Evolutionary conservation across 2,329 filamentous ascomycete genomes (phyloP), one percentile per base, ranked within the genome.

Genomic region (Colletotrichum shisoi): DNA sequence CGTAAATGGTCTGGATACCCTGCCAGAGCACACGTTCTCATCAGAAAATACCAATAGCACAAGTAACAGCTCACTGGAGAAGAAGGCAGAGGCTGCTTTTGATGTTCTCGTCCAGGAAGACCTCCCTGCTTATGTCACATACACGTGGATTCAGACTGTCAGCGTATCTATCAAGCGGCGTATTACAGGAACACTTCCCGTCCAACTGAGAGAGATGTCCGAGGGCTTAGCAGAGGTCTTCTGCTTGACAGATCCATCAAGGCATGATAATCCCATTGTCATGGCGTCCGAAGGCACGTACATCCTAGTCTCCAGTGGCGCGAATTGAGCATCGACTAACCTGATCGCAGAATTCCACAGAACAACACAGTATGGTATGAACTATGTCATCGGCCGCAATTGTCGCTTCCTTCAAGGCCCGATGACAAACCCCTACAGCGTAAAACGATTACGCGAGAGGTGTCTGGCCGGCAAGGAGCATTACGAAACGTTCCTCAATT

Each of bases 321-420:
- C 0, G 5, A n/a, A 8, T 12, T 19, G 15, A 52, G 3, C 0
- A 34, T 31, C 19, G 21, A 31, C 46, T 64, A 8, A 66, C 6
- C 53, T 19, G 19, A 13, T 13, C 21, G 27, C 66, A 91, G 90
- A 91, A 76, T 93, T 92, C 71, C 85, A 91, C 71, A 83, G 86
- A 54, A 91, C 89, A 4, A 93, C 90, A 0, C 89, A 93, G 70
- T 93, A 93, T 73, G 89, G 89, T 4, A 87, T 91, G 78, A 84
- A 83, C 63, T 92, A 93, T 73, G 85, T 88, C 3, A 85, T 94
- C 19, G 91, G 91, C 0, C 86, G 89, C 39, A 94, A 94, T 70
- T 93, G 91, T 72, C 87, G 91, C 8, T 93, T 94, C 72, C 83
- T 94, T 1, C 91, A 93, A 75, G 91, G 91, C 0, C 90, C 90